phyloP scores from a whole-genome alignment of 2,329 filamentous ascomycete species.

The Fusarium xylarioides region DNA sequence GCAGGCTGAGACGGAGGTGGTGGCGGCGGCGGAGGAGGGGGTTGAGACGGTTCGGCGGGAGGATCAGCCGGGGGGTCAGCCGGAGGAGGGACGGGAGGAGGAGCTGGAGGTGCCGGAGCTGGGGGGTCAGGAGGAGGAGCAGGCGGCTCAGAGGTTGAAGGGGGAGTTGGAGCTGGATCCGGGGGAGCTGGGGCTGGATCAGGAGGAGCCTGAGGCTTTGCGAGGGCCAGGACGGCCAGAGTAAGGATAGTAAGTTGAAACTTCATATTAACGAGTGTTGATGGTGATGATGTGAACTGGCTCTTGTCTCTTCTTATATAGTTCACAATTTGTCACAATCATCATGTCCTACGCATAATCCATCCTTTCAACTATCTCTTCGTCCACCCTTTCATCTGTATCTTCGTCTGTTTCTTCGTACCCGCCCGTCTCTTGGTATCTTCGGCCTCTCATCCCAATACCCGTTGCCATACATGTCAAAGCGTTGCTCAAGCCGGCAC shows the following conservation, averaged over 20 bases:
- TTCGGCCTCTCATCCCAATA: not conserved
- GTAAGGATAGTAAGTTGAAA: slow-evolving; percentile 31
- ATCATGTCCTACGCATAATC: not conserved
- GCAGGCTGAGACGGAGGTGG: too few species aligned
- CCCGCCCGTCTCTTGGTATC: too few species aligned
- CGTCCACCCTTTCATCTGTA: not conserved
- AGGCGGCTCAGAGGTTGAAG: not conserved
- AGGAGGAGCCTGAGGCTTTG: slow-evolving; percentile 39
- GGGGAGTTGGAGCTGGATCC: slow-evolving; percentile 9
- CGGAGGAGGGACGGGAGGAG: not conserved
- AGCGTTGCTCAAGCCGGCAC: not conserved
- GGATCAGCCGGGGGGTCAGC: not conserved
- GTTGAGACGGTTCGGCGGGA: slow-evolving; percentile 2
- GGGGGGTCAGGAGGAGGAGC: slow-evolving; percentile 1
- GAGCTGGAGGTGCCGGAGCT: not conserved
- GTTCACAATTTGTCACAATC: too few species aligned
- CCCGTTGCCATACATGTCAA: not conserved
- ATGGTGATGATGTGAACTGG: not conserved
- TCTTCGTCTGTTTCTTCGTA: not conserved
- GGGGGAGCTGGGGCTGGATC: slow-evolving; percentile 27
- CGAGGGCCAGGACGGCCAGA: slow-evolving; percentile 36
- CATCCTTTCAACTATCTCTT: too few species aligned
- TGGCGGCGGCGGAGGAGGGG: slow-evolving; percentile 24
- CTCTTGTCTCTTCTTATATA: not conserved
- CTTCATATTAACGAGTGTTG: slow-evolving; percentile 40